These are phyloP conservation scores for Trichocomaceae sp. DNA, from an alignment of 2,329 filamentous ascomycete genomes.

Conservation along the genomic window DNA sequence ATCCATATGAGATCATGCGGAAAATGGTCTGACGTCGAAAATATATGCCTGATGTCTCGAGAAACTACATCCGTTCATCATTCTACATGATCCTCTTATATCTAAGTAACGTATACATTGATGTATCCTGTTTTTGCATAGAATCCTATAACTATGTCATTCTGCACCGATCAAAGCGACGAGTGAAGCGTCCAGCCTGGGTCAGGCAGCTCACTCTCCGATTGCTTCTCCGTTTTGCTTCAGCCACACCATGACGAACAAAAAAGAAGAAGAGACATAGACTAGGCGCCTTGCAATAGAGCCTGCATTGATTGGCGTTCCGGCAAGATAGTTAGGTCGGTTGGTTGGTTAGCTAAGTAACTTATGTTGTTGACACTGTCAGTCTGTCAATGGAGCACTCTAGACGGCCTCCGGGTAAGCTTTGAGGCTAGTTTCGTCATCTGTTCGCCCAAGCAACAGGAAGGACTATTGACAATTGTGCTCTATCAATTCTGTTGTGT, in stretches of 20 bases:
- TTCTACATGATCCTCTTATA: neutral
- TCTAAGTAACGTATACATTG: neutral
- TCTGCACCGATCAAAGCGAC: neutral
- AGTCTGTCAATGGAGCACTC: too few species aligned
- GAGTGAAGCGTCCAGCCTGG: constrained; percentile 4
- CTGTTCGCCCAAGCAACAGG: neutral
- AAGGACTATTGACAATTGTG: neutral
- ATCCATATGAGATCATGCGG: constrained; percentile 5
- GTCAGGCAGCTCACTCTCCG: neutral
- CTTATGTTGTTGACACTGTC: neutral
- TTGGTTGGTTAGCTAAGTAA: too few species aligned
- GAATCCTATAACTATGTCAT: neutral
- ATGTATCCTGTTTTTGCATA: neutral
- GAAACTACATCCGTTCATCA: neutral
- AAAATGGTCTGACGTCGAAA: neutral
- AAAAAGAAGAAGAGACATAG: neutral
- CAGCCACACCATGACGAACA: neutral
- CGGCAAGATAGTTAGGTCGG: neutral
- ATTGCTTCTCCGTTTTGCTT: neutral
- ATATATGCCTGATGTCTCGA: constrained; percentile 2
- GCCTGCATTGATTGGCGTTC: neutral
- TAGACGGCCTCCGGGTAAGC: too few species aligned
- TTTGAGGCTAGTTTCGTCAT: neutral
- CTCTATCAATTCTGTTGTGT: neutral
- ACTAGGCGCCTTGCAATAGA: neutral